These are phyloP conservation scores for Aspergillus glaucus DNA, from an alignment of 2,329 filamentous ascomycete genomes.

Conservation along the genomic window DNA sequence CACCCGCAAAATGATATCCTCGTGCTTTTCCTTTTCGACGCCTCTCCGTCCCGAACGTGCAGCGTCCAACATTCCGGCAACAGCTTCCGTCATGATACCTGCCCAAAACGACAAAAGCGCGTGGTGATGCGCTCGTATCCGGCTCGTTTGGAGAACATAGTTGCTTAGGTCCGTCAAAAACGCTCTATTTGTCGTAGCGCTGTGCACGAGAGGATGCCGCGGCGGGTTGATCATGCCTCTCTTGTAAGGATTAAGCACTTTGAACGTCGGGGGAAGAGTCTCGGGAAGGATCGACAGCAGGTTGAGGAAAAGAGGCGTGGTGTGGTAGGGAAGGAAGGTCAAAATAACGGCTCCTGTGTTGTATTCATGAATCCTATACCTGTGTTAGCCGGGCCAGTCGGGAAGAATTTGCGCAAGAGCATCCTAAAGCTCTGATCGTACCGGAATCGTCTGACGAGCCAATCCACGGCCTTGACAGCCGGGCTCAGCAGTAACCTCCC, in stretches of 20 bases:
- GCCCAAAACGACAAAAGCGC: slow-evolving; percentile 86
- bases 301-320: slow-evolving; percentile 74
- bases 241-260: slow-evolving; percentile 81
- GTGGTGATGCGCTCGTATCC: slow-evolving; percentile 65
- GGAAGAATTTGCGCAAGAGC: background rate
- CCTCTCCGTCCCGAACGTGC: slow-evolving; percentile 68
- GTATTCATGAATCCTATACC: slow-evolving; percentile 73
- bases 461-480: slow-evolving; percentile 86
- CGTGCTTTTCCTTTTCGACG: slow-evolving; percentile 73
- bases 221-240: slow-evolving; percentile 69
- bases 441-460: slow-evolving; percentile 87
- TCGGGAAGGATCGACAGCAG: slow-evolving; percentile 80
- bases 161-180: slow-evolving; percentile 73
- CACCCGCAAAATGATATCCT: slow-evolving; percentile 65
- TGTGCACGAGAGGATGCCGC: slow-evolving; percentile 74
- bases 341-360: slow-evolving; percentile 73
- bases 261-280: slow-evolving; percentile 65
- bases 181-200: slow-evolving; percentile 68
- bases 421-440: slow-evolving; percentile 36
- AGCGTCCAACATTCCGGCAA: slow-evolving; percentile 74
- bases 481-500: slow-evolving; percentile 75
- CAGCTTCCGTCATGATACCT: slow-evolving; percentile 75
- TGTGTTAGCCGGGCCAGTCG: slow-evolving; percentile 9
- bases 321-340: slow-evolving; percentile 89
- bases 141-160: slow-evolving; percentile 70